These are phyloP conservation scores for Hanseniaspora occidentalis DNA, from an alignment of 805 yeast species.

Conservation along the genomic window DNA sequence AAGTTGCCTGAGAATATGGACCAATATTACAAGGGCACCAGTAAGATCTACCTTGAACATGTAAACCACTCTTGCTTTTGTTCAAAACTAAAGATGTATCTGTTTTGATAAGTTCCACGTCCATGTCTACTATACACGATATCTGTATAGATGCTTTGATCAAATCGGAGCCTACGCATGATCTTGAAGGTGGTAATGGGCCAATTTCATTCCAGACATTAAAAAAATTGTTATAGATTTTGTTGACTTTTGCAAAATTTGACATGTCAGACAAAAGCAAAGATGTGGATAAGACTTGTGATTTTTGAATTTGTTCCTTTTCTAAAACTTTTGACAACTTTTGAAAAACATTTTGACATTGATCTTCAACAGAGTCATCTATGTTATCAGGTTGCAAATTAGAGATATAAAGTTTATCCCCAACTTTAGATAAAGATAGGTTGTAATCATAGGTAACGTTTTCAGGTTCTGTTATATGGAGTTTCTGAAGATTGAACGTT, in stretches of 20 bases:
- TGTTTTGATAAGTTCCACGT: slow-evolving; percentile 8
- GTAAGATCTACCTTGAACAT: slow-evolving; percentile 83
- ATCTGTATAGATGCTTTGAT: slow-evolving; percentile 36
- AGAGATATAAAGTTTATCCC: slow-evolving; percentile 29
- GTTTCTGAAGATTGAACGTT: too few species aligned
- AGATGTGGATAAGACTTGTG: slow-evolving; percentile 46
- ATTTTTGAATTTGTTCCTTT: slow-evolving; percentile 22
- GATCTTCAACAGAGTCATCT: slow-evolving; percentile 25
- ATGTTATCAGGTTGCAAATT: slow-evolving; percentile 27
- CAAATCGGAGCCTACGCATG: slow-evolving; percentile 58
- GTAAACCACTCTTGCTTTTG: slow-evolving; percentile 51
- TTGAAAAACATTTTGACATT: slow-evolving; percentile 37
- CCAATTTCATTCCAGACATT: slow-evolving; percentile 18
- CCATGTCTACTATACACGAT: slow-evolving; percentile 41
- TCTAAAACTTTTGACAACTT: slow-evolving; percentile 28
- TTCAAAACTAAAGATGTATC: slow-evolving; percentile 1
- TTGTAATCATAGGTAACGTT: not conserved
- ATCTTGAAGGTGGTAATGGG: slow-evolving; percentile 77
- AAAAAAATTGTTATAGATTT: slow-evolving; percentile 46
- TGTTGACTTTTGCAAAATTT: slow-evolving; percentile 49
- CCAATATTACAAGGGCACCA: slow-evolving; percentile 99
- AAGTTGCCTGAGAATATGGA: slow-evolving; percentile 82
- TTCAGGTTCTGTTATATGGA: too few species aligned
- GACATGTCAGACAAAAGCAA: slow-evolving; percentile 53
- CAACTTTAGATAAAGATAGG: slow-evolving; percentile 12